phyloP scores from a whole-genome alignment of 768 basidiomycete species.

The Neoboletus subvelutipes region DNA sequence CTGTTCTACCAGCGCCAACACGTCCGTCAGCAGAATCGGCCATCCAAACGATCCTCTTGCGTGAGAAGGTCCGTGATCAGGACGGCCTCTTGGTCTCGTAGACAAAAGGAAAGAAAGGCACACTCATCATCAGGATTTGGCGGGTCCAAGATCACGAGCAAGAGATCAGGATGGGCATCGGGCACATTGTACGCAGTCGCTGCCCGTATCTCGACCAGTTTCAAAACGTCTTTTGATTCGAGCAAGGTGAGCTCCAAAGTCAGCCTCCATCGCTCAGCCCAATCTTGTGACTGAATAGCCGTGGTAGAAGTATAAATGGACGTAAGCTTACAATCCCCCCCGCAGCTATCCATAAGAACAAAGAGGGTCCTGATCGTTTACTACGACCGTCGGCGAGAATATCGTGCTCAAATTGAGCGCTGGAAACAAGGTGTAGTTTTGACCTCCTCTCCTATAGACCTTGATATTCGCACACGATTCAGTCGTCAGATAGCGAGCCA shows the following conservation, averaged over 20 bases:
- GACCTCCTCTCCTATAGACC: too few relatives aligned
- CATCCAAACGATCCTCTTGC: constrained; percentile 43
- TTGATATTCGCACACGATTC: neutral
- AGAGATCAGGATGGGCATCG: constrained; percentile 14
- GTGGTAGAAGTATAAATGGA: neutral
- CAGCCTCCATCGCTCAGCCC: constrained; percentile 36
- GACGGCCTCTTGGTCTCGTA: constrained; percentile 38
- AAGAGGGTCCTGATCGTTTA: too few relatives aligned
- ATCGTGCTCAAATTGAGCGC: too few relatives aligned
- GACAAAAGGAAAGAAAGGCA: constrained; percentile 6
- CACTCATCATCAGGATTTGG: constrained; percentile 24
- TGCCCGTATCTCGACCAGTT: constrained; percentile 12
- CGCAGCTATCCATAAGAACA: constrained; percentile 44
- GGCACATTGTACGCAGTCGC: constrained; percentile 25
- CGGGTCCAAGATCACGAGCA: constrained; percentile 25
- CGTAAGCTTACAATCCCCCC: constrained; percentile 41
- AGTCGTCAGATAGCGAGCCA: constrained; percentile 68
- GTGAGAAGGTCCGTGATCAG: constrained; percentile 44
- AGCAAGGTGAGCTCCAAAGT: constrained; percentile 33
- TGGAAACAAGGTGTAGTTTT: too few relatives aligned
- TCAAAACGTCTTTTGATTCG: constrained; percentile 32
- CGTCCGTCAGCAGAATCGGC: constrained; percentile 43
- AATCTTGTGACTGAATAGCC: constrained; percentile 22
- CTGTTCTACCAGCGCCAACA: constrained; percentile 44
- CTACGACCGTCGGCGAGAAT: too few relatives aligned